Evolutionary conservation across 495 filamentous ascomycete genomes (phyloP).

Genomic region (Podospora pseudocomata): DNA sequence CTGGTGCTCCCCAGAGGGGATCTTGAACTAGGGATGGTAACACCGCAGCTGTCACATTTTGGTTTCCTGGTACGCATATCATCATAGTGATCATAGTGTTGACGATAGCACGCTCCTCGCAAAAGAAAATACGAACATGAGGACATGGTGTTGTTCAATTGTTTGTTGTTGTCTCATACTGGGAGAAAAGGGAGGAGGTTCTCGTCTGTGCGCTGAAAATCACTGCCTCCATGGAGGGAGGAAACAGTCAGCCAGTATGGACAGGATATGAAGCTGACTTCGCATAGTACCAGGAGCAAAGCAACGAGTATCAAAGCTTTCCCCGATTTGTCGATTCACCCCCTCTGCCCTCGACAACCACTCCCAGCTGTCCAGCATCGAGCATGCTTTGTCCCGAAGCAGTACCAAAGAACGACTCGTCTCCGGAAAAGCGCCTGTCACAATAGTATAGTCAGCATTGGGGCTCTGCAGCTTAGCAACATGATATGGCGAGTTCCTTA

Average conservation of each 20-base stretch:
- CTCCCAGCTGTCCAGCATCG: constrained; percentile 36
- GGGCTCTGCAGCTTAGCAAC: neutral
- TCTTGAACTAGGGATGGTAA: constrained; percentile 1
- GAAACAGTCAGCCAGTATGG: neutral
- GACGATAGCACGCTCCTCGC: neutral
- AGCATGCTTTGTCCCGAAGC: constrained; percentile 17
- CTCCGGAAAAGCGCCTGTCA: constrained; percentile 67
- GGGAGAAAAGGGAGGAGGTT: constrained; percentile 8
- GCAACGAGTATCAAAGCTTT: constrained; percentile 13
- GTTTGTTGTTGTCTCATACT: neutral
- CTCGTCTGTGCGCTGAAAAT: constrained; percentile 11
- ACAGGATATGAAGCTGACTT: neutral
- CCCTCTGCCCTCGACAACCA: constrained; percentile 30
- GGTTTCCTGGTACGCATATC: neutral
- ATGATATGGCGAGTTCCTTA: constrained; percentile 39
- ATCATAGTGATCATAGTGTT: neutral
- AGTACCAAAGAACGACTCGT: constrained; percentile 58
- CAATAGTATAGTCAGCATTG: constrained; percentile 3
- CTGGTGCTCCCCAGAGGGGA: neutral
- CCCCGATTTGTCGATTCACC: constrained; percentile 8
- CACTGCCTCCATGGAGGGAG: neutral
- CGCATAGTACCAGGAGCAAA: neutral
- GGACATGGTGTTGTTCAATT: neutral
- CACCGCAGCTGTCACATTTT: constrained; percentile 4
- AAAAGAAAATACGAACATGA: neutral